Percentiles rank a stretch among this genome's conserved stretches.
These are phyloP conservation scores for Mycena latifolia DNA, from an alignment of 768 basidiomycete species.

Conservation along the genomic window DNA sequence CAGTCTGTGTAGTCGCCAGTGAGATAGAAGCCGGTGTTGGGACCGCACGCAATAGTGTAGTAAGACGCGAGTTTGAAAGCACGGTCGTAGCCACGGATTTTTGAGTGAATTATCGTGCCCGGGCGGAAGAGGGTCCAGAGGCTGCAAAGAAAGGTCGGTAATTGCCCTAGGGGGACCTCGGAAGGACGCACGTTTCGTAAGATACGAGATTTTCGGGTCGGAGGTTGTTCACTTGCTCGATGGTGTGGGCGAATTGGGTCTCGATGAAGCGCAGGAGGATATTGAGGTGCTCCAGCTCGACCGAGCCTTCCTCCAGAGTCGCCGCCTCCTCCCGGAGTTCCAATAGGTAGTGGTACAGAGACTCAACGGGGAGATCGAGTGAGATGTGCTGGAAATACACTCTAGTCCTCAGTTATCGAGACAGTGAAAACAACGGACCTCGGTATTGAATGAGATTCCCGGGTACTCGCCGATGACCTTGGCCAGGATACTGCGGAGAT, in stretches of 20 bases:
- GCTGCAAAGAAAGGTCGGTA: background rate
- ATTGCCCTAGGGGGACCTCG: too few relatives aligned
- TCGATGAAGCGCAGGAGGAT: slow-evolving; percentile 28
- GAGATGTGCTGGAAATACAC: slow-evolving; percentile 19
- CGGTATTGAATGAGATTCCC: slow-evolving; percentile 25
- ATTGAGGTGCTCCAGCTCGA: slow-evolving; percentile 23
- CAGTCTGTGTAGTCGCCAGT: slow-evolving; percentile 21
- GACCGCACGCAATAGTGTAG: slow-evolving; percentile 20
- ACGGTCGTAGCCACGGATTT: slow-evolving; percentile 30
- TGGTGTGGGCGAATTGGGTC: slow-evolving; percentile 26
- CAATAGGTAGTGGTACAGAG: slow-evolving; percentile 25
- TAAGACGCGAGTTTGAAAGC: slow-evolving; percentile 26
- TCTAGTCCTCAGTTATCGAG: background rate
- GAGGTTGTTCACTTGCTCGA: slow-evolving; percentile 30
- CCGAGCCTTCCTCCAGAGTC: slow-evolving; percentile 20
- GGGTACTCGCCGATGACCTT: slow-evolving; percentile 23
- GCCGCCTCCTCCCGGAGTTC: slow-evolving; percentile 25
- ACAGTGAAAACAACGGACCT: slow-evolving; percentile 1
- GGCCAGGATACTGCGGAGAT: slow-evolving; percentile 20
- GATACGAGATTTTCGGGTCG: slow-evolving; percentile 26
- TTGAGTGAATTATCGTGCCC: slow-evolving; percentile 27
- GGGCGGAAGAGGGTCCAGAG: slow-evolving; percentile 32
- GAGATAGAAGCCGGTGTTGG: slow-evolving; percentile 20
- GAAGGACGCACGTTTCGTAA: slow-evolving; percentile 23
- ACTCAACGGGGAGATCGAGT: slow-evolving; percentile 20